A percentile compares a stretch with the other conserved stretches of the same genome.
Evolutionary conservation across 2,329 filamentous ascomycete genomes (phyloP).

Genomic region (Nemania bipapillata): DNA sequence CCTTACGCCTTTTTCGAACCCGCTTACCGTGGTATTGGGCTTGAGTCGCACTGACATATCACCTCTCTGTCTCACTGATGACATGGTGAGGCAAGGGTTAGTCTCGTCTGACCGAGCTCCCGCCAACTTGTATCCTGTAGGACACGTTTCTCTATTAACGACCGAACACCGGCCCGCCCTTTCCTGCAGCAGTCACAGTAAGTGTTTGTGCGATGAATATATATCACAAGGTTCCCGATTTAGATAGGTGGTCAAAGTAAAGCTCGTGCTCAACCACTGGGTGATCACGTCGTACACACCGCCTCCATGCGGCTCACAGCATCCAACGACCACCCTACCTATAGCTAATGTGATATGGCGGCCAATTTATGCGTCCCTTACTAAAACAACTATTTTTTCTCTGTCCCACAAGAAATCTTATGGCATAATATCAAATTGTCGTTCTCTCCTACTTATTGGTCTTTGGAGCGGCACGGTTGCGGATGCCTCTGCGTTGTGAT

Average conservation of each 20-base stretch:
- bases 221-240: not conserved
- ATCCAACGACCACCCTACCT: not conserved
- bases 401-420: not conserved
- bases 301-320: not conserved
- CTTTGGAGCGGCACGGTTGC: not conserved
- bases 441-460: not conserved
- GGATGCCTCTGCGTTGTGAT: not conserved
- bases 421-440: not conserved
- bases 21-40: not conserved
- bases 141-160: not conserved
- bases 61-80: not conserved
- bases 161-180: not conserved
- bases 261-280: not conserved
- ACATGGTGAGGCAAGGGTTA: conserved; percentile 4
- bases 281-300: not conserved
- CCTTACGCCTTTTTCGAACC: not conserved
- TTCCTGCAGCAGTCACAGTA: not conserved
- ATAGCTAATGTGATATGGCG: not conserved
- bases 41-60: conserved; percentile 2
- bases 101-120: not conserved
- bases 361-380: not conserved
- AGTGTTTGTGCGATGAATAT: not conserved
- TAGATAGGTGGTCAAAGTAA: not conserved
- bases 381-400: not conserved
- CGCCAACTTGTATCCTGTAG: not conserved